Percentiles rank a stretch among this genome's conserved stretches.
Conservation (phyloP, 331 rosid species). For the Dryas integrifolia region DNA sequence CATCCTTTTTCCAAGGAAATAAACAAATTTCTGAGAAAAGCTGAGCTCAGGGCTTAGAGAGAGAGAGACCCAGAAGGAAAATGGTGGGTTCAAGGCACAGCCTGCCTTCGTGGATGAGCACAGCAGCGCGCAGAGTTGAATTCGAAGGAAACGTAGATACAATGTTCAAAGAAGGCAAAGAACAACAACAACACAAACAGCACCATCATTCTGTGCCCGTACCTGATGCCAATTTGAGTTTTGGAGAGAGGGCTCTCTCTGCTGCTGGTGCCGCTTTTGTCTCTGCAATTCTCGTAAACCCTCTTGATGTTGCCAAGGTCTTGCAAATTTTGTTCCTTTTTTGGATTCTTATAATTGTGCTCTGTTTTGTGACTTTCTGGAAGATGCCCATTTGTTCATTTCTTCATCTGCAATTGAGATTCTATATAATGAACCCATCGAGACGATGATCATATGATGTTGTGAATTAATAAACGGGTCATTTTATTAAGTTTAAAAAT, state of each 20-base stretch:
- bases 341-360: background rate
- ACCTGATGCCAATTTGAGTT: constrained; percentile 48
- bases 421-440: background rate
- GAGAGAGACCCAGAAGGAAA: background rate
- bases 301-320: constrained; percentile 93
- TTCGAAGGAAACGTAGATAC: constrained; percentile 32
- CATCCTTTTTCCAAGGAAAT: background rate
- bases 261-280: constrained; percentile 83
- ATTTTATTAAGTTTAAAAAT: background rate
- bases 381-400: constrained; percentile 7
- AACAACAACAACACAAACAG: constrained; percentile 9
- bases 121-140: constrained; percentile 40
- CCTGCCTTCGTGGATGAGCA: constrained; percentile 47
- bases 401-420: background rate
- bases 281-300: constrained; percentile 82
- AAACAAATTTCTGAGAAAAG: background rate
- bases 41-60: background rate
- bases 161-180: constrained; percentile 13
- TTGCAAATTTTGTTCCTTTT: background rate
- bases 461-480: background rate
- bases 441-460: background rate
- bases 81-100: constrained; percentile 43
- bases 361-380: background rate
- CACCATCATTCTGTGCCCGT: constrained; percentile 8
- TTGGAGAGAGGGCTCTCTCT: constrained; percentile 61